Conservation (phyloP, 805 yeast genomes). For the Lachancea sp. region DNA sequence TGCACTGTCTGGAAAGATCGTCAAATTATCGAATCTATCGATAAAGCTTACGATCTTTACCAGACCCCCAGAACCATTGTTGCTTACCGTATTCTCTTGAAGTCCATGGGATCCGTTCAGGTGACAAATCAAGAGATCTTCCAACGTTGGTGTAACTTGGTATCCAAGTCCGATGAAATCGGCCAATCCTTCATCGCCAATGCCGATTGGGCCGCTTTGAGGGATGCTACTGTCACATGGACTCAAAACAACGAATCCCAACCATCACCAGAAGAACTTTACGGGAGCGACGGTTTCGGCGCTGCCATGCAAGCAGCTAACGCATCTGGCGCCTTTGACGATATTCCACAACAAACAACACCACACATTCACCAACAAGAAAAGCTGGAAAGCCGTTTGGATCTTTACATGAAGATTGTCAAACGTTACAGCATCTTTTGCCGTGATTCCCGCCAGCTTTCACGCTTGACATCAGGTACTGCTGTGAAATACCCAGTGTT, state of each 20-base stretch:
- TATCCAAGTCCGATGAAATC: slow-evolving; percentile 43
- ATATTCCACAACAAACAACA: slow-evolving; percentile 15
- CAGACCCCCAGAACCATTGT: slow-evolving; percentile 58
- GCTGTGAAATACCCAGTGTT: slow-evolving; percentile 38
- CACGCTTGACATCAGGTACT: slow-evolving; percentile 41
- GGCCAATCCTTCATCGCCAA: slow-evolving; percentile 62
- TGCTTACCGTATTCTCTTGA: slow-evolving; percentile 63
- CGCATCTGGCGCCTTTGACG: slow-evolving; percentile 36
- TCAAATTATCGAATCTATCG: slow-evolving; percentile 55
- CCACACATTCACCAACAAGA: slow-evolving; percentile 9
- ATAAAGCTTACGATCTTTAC: slow-evolving; percentile 52
- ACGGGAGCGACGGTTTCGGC: slow-evolving; percentile 23
- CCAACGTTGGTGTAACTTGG: slow-evolving; percentile 48
- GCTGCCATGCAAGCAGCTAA: slow-evolving; percentile 36
- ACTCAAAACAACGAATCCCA: slow-evolving; percentile 21
- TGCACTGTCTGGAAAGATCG: slow-evolving; percentile 62
- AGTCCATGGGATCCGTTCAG: slow-evolving; percentile 59
- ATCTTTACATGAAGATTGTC: slow-evolving; percentile 49
- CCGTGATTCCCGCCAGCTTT: slow-evolving; percentile 42
- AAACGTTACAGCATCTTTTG: slow-evolving; percentile 44
- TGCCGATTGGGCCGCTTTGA: slow-evolving; percentile 79
- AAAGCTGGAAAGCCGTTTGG: slow-evolving; percentile 39
- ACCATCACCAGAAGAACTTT: slow-evolving; percentile 6
- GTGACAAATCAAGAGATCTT: slow-evolving; percentile 50
- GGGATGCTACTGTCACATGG: slow-evolving; percentile 60